Evolutionary conservation across 2,329 filamentous ascomycete genomes (phyloP), one percentile per base, ranked within the genome.

Genomic region (Ceratocystis colombiana): DNA sequence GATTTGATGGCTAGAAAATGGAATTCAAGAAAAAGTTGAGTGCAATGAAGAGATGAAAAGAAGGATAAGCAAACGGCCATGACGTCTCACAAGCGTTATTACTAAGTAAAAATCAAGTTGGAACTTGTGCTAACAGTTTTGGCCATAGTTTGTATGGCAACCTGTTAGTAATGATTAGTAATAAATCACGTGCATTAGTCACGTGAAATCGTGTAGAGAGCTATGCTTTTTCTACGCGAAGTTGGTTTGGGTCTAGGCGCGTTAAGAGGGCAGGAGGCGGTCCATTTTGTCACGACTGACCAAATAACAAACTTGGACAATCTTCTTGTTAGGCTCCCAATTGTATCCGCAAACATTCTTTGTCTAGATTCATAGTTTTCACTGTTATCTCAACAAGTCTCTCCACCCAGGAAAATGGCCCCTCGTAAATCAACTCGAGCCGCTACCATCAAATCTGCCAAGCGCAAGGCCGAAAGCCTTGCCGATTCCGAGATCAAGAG

Each of bases 391-490:
- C 55, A 37, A 8, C 17, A n/a, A 37, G 37, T 59, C 25, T 1
- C n/a, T 22, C 6, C 7, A 7, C n/a, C 17, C 30, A 28, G 4
- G 17, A 50, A 10, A 25, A 64, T 63, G 66, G 17, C 66, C 17
- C 37, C 59, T 22, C 62, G 57, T 28, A 67, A 67, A 63, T 67
- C 66, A 46, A 59, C 63, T 25, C 37, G 66, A 61, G 65, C 8
- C 50, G 50, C 63, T n/a, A 59, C 46, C n/a, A n/a, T 45, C 17
- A 15, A 48, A 25, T 28, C 64, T 12, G 62, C 63, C 10, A 67
- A 67, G 33, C 66, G 66, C 41, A 67, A 67, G 45, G 66, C 44
- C 10, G 71, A 72, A n/a, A 71, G 73, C 44, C 7, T n/a, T 4
- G 55, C 6, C 64, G 70, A 68, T 15, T 69, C 68, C 30, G 69